Base-by-base conservation (phyloP, 176 grass and related monocot genomes). In the Otatea glauca region DNA sequence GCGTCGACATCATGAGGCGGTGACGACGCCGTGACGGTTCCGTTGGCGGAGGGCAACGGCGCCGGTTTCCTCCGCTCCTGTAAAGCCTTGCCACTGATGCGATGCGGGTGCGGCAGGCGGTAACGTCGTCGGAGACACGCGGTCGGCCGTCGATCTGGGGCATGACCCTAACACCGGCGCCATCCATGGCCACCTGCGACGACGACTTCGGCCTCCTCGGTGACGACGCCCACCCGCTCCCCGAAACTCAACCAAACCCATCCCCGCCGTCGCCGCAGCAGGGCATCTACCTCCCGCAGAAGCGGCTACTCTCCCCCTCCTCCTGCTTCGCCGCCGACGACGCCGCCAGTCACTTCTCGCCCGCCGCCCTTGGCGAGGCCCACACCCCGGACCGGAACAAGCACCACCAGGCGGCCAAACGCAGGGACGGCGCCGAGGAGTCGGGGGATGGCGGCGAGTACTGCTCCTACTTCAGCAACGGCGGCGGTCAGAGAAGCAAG, bases 121-220 rank as follows among this genome's bases (percentile, higher is more conserved):
- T 74, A 35, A 35, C 29, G 4, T 37, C 72, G 50, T 55, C 29
- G 16, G 49, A 53, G 49, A 38, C 27, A 7, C 8, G 16, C 0
- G 27, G 24, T 25, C 3, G 16, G 16, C 16, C 15, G 49, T 54
- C 29, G 49, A 6, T 29, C 23, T 50, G 42, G 7, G 39, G 20
- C 1, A 18, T 44, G 38, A 43, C 41, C 76, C 58, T 66, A 32
- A 61, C 13, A 43, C 79, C 18, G 5, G 32, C 70, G 21, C 67
- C 65, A 43, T 65, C 54, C 85, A 91, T 91, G 89, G 80, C 74
- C 60, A 59, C 80, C 41, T 83, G 78, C 85, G 79, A 81, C 59
- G 80, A 76, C 48, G 75, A 75, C 75, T 87, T 88, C 62, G 68
- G 32, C 43, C 75, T 91, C 75, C 85, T 84, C 67, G 38, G 78